Evolutionary conservation across 306 rosid species (phyloP), one percentile per base, ranked within the genome.

Genomic region (Rubus parviflorus): DNA sequence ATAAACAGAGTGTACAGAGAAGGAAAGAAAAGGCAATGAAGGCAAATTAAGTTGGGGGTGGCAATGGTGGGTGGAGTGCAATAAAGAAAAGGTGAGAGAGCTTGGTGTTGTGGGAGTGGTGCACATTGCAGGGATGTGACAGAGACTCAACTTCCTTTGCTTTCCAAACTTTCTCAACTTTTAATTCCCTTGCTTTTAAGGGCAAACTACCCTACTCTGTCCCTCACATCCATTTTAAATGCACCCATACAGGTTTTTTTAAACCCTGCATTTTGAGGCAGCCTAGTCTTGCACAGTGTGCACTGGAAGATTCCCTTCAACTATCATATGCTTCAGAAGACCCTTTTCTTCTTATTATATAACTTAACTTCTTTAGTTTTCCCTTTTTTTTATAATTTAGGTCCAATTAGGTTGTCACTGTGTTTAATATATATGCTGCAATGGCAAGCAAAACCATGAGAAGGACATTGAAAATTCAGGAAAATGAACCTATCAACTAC

Each of bases 21-120:
- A 49, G 63, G 52, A n/a, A 10, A 3, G 46, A 64, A 17, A 71
- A 84, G 75, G 89, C 72, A 84, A 84, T 70, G 84, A 89, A 84
- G 89, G 81, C 19, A 68, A 83, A 85, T 43, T 42, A 69, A 68
- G 7, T 7, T 70, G 85, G 85, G 46, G 87, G 86, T 86, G 79
- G 85, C 15, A 16, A 25, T 66, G 96, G 91, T 88, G 53, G 91
- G 90, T 79, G 70, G 78, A 82, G 80, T 4, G 87, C 77, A 87
- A 83, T 88, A 83, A 86, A 83, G 81, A 61, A 81, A 85, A 77
- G 85, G 16, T 30, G 35, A 75, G 51, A 41, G 72, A 70, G 30
- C 62, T 45, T 72, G 78, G 78, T 23, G 75, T 47, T 42, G 79
- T 79, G 73, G 77, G 74, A 17, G 78, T 60, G 80, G 11, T 65